These are phyloP conservation scores for Citrullus amarus DNA, from an alignment of 306 rosid genomes.

Conservation along the genomic window DNA sequence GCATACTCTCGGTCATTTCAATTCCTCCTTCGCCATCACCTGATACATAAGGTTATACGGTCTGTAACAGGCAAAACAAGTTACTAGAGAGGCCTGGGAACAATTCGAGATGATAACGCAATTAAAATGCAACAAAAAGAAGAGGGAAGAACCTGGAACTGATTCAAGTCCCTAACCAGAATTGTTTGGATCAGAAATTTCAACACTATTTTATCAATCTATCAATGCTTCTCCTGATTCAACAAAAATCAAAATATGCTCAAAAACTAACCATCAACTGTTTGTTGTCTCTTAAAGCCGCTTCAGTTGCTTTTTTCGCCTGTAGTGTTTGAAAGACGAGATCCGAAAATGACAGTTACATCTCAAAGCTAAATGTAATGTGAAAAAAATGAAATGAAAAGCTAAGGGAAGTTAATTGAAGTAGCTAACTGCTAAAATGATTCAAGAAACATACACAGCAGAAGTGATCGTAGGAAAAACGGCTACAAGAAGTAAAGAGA, in stretches of 20 bases:
- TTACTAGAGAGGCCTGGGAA: neutral
- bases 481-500: neutral
- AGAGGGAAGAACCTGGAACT: slow-evolving; percentile 58
- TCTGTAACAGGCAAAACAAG: slow-evolving; percentile 7
- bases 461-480: neutral
- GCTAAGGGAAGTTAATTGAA: no score
- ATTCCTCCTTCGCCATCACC: slow-evolving; percentile 99
- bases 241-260: slow-evolving; percentile 11
- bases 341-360: slow-evolving; percentile 12
- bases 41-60: slow-evolving; percentile 19
- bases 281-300: slow-evolving; percentile 63
- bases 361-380: neutral
- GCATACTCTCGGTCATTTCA: slow-evolving; percentile 92
- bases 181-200: slow-evolving; percentile 21
- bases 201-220: slow-evolving; percentile 9
- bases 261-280: slow-evolving; percentile 66
- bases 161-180: slow-evolving; percentile 76
- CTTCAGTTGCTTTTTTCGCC: slow-evolving; percentile 63
- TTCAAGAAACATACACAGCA: neutral
- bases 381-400: neutral
- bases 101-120: neutral
- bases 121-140: neutral
- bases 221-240: slow-evolving; percentile 9
- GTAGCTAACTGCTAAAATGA: neutral
- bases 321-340: slow-evolving; percentile 22